Evolutionary conservation across 495 filamentous ascomycete species (phyloP).

Genomic region (Xanthoparmelia taractica): DNA sequence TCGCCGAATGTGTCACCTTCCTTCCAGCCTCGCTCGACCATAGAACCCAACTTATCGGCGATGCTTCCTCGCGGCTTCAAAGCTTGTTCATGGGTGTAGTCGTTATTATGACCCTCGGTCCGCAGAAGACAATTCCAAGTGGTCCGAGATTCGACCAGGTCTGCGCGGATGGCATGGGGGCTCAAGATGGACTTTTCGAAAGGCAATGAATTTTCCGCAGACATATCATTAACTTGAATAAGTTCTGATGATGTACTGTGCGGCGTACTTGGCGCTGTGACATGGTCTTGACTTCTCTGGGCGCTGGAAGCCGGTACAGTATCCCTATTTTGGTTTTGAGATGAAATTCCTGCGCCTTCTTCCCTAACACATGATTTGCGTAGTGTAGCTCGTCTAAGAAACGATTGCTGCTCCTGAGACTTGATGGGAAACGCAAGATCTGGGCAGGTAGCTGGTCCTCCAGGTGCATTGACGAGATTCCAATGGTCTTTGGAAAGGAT

Average conservation of each 20-base stretch:
- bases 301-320: background rate
- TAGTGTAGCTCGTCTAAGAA: background rate
- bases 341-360: background rate
- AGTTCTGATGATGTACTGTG: background rate
- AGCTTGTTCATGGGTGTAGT: background rate
- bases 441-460: background rate
- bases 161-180: conserved; percentile 9
- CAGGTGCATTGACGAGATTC: background rate
- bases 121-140: background rate
- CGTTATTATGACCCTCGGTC: background rate
- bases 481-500: background rate
- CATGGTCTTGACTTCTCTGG: background rate
- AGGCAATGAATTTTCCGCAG: background rate
- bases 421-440: background rate
- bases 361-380: background rate
- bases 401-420: background rate
- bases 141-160: conserved; percentile 2
- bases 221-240: background rate
- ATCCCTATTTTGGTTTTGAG: background rate
- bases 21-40: conserved; percentile 12
- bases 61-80: conserved; percentile 6
- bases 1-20: conserved; percentile 4
- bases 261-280: background rate
- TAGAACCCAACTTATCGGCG: conserved; percentile 8
- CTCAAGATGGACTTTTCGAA: conserved; percentile 8